Conservation (phyloP, 2,329 filamentous ascomycete genomes). For the Amauroascus verrucosus region DNA sequence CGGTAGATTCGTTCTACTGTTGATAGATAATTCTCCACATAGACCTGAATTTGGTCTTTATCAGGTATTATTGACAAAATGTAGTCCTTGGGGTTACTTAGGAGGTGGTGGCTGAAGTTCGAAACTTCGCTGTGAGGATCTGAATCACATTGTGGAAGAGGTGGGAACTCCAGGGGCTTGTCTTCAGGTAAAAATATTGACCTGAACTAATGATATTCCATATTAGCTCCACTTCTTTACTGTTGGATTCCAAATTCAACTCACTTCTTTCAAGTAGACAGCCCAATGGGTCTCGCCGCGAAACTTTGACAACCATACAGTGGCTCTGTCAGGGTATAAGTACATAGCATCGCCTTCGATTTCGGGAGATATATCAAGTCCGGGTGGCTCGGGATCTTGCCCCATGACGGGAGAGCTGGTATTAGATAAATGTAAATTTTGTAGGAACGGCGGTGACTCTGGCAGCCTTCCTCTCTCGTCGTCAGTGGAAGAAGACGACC, state of each 20-base stretch:
- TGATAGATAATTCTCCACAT: constrained; percentile 46
- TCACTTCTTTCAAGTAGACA: constrained; percentile 10
- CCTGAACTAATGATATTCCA: constrained; percentile 10
- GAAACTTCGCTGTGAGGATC: constrained; percentile 1
- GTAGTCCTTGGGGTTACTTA: constrained; percentile 9
- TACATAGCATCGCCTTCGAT: constrained; percentile 2
- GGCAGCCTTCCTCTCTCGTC: neutral
- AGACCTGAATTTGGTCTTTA: constrained; percentile 32
- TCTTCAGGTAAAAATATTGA: constrained; percentile 14
- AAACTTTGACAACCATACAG: constrained; percentile 13
- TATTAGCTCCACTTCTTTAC: neutral
- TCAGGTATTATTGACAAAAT: constrained; percentile 12
- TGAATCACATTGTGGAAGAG: neutral
- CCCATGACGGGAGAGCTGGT: neutral
- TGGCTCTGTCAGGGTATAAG: constrained; percentile 1
- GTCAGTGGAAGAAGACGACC: neutral
- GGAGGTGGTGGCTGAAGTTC: constrained; percentile 1
- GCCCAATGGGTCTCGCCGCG: constrained; percentile 12
- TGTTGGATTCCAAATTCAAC: neutral
- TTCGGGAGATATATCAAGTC: neutral
- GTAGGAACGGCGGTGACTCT: neutral
- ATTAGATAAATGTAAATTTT: neutral
- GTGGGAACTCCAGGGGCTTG: constrained; percentile 1
- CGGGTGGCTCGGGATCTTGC: neutral
- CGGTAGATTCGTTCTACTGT: constrained; percentile 47